Percentiles rank a stretch among this genome's conserved stretches.
Evolutionary conservation across 805 yeast genomes (phyloP).

Genomic region (Starmerella floris): DNA sequence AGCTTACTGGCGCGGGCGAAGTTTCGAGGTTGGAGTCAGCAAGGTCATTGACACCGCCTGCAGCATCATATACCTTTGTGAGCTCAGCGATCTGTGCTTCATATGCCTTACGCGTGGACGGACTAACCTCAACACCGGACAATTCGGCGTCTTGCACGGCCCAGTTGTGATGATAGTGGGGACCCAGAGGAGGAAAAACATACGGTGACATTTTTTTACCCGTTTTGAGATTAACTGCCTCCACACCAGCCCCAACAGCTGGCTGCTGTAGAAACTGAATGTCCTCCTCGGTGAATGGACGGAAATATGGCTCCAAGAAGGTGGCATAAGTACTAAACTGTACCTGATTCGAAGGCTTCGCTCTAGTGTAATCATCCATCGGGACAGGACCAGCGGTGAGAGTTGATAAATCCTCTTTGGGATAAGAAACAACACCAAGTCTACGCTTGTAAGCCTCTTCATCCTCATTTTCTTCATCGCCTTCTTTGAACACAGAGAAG

Average conservation of each 20-base stretch:
- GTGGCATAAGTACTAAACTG: slow-evolving; percentile 79
- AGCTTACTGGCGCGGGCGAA: slow-evolving; percentile 46
- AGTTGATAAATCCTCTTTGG: slow-evolving; percentile 58
- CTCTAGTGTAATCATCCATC: slow-evolving; percentile 66
- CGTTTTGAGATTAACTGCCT: slow-evolving; percentile 21
- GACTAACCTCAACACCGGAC: slow-evolving; percentile 8
- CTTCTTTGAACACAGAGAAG: slow-evolving; percentile 53
- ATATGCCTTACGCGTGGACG: slow-evolving; percentile 51
- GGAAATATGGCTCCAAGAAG: slow-evolving; percentile 72
- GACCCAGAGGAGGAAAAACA: slow-evolving; percentile 75
- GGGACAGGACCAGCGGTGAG: slow-evolving; percentile 83
- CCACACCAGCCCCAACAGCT: slow-evolving; percentile 30
- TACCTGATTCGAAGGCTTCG: slow-evolving; percentile 80
- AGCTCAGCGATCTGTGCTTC: slow-evolving; percentile 5
- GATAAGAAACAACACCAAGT: slow-evolving; percentile 84
- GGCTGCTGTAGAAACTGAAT: slow-evolving; percentile 54
- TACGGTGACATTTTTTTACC: slow-evolving; percentile 41
- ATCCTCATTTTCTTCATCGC: slow-evolving; percentile 56
- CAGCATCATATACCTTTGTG: slow-evolving; percentile 11
- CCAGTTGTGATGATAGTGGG: slow-evolving; percentile 73
- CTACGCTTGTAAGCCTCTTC: slow-evolving; percentile 60
- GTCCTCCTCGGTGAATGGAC: slow-evolving; percentile 71
- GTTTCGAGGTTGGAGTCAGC: slow-evolving; percentile 34
- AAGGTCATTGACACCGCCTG: slow-evolving; percentile 13
- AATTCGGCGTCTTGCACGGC: slow-evolving; percentile 26